A percentile compares a stretch with the other conserved stretches of the same genome.
These are phyloP conservation scores for Linaria vulgaris DNA, from an alignment of 257 asterid species.

Conservation along the genomic window DNA sequence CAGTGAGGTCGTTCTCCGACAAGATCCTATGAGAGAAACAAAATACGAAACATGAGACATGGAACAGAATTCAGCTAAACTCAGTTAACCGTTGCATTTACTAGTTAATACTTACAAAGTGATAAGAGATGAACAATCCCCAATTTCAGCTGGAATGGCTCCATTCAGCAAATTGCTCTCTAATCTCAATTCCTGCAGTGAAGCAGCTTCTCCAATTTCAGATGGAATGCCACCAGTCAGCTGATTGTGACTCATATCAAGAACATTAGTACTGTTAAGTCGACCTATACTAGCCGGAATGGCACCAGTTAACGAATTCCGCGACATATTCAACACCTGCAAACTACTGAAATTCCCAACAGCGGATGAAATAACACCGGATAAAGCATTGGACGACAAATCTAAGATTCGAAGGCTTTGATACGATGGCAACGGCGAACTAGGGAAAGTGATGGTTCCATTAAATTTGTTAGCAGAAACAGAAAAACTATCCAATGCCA, in stretches of 20 bases:
- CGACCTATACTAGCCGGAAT: conserved; percentile 57
- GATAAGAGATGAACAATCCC: conserved; percentile 59
- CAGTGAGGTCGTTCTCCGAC: conserved; percentile 65
- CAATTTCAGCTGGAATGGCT: conserved; percentile 46
- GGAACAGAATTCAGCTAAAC: not conserved
- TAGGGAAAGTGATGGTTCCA: conserved; percentile 44
- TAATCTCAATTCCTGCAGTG: conserved; percentile 58
- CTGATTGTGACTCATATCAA: conserved; percentile 72
- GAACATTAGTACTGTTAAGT: conserved; percentile 39
- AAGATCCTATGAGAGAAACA: conserved; percentile 50
- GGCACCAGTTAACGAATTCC: conserved; percentile 53
- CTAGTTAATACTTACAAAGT: conserved; percentile 54
- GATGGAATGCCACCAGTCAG: conserved; percentile 62
- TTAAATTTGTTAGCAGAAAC: conserved; percentile 55
- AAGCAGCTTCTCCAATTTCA: conserved; percentile 50
- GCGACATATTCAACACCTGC: conserved; percentile 57
- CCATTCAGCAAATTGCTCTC: conserved; percentile 54
- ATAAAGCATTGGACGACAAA: conserved; percentile 63
- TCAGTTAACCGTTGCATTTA: not conserved
- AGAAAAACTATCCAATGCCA: conserved; percentile 45
- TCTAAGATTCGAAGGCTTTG: conserved; percentile 58
- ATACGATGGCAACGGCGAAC: conserved; percentile 33
- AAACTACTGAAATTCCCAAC: conserved; percentile 58
- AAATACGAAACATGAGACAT: conserved; percentile 14
- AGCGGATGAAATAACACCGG: conserved; percentile 56